Percentiles rank a stretch among this genome's conserved stretches.
These are phyloP conservation scores for Kazachstania viticola DNA, from an alignment of 805 yeast species.

Conservation along the genomic window DNA sequence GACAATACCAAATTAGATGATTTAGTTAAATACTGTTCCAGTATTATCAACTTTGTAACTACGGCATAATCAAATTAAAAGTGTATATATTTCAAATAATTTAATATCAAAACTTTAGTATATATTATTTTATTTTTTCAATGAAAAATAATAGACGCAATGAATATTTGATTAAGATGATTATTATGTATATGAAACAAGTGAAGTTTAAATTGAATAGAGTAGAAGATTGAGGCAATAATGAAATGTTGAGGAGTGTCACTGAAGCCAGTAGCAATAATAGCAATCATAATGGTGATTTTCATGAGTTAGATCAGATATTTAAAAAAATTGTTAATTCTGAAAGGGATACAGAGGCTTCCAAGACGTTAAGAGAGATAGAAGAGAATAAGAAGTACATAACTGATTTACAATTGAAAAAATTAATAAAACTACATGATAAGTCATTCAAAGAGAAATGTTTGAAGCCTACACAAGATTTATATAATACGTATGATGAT, in stretches of 20 bases:
- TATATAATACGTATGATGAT: conserved; percentile 14
- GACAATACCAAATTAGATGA: conserved; percentile 47
- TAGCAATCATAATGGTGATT: conserved; percentile 1
- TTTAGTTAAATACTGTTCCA: conserved; percentile 67
- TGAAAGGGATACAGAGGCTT: conserved; percentile 5
- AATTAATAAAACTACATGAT: conserved; percentile 21
- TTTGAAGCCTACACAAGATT: conserved; percentile 11
- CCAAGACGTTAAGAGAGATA: conserved; percentile 14
- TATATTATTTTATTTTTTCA: no score
- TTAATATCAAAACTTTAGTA: no score
- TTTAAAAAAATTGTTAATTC: conserved; percentile 3
- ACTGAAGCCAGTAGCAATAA: not conserved
- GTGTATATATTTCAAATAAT: no score
- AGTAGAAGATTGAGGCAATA: not conserved
- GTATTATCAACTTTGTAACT: conserved; percentile 54
- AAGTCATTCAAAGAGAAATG: conserved; percentile 16
- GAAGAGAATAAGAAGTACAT: conserved; percentile 20
- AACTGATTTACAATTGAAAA: conserved; percentile 16
- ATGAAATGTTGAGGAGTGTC: no score
- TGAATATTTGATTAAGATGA: no score
- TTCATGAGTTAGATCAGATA: conserved; percentile 3
- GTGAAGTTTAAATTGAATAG: not conserved
- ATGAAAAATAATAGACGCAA: not conserved
- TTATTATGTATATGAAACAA: not conserved
- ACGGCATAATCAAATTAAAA: conserved; percentile 7